These are phyloP conservation scores for Coemansia sp. DNA, from an alignment of 371 early-diverging fungal genomes.

Conservation along the genomic window DNA sequence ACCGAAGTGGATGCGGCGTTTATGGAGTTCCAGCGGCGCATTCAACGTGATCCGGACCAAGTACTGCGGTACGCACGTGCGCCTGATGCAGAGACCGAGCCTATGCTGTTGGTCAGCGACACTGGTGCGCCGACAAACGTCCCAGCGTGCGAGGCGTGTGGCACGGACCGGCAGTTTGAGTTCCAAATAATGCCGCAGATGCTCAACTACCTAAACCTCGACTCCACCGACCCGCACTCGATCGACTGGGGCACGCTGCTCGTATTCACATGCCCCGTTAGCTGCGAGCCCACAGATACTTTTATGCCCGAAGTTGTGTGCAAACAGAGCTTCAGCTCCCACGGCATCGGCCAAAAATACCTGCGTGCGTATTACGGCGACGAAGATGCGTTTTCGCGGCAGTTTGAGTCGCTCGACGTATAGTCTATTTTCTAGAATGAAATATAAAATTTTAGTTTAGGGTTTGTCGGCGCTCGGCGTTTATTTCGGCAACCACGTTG, in stretches of 20 bases:
- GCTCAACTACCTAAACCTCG: slow-evolving; percentile 75
- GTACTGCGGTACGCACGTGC: slow-evolving; percentile 81
- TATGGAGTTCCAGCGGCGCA: slow-evolving; percentile 83
- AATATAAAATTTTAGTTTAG: background rate
- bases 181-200: slow-evolving; percentile 90
- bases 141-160: slow-evolving; percentile 73
- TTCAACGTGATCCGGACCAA: slow-evolving; percentile 80
- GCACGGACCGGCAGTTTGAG: slow-evolving; percentile 78
- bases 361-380: slow-evolving; percentile 43
- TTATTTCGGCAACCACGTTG: slow-evolving; percentile 42
- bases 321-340: slow-evolving; percentile 50
- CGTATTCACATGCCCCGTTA: slow-evolving; percentile 82
- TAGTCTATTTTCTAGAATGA: background rate
- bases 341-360: slow-evolving; percentile 52
- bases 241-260: slow-evolving; percentile 92
- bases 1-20: slow-evolving; percentile 91
- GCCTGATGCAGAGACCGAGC: slow-evolving; percentile 57
- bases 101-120: slow-evolving; percentile 83
- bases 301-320: slow-evolving; percentile 35
- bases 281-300: slow-evolving; percentile 56
- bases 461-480: slow-evolving; percentile 36
- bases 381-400: slow-evolving; percentile 29
- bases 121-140: slow-evolving; percentile 56
- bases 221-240: slow-evolving; percentile 62
- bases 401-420: slow-evolving; percentile 33